These are phyloP conservation scores for Fraxinus sp. DNA, from an alignment of 305 asterid species.

Conservation along the genomic window DNA sequence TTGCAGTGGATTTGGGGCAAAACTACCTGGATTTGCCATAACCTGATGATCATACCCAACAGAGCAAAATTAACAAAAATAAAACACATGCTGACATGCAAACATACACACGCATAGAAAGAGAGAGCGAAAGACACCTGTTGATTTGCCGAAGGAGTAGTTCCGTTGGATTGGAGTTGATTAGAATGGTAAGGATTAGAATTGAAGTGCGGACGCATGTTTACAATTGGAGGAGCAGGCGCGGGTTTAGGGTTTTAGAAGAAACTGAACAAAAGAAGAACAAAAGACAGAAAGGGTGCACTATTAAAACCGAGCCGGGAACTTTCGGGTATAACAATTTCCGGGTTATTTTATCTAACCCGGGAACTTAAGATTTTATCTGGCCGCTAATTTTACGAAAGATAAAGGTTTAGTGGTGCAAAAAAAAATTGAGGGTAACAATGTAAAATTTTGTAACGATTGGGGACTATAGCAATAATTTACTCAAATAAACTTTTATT, in stretches of 20 bases:
- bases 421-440: neutral
- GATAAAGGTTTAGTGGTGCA: neutral
- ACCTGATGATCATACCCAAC: conserved; percentile 37
- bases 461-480: neutral
- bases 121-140: conserved; percentile 37
- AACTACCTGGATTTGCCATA: conserved; percentile 45
- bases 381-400: neutral
- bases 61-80: neutral
- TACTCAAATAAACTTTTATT: neutral
- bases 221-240: neutral
- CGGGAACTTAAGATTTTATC: neutral
- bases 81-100: neutral
- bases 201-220: conserved; percentile 54
- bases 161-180: conserved; percentile 36
- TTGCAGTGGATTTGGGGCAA: conserved; percentile 40
- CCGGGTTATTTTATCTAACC: neutral
- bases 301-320: neutral
- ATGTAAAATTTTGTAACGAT: neutral
- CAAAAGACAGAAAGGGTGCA: neutral
- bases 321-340: neutral
- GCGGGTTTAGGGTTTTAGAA: neutral
- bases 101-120: neutral
- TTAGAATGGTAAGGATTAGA: conserved; percentile 36
- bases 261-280: neutral
- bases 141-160: conserved; percentile 32